These are phyloP conservation scores for Mycena chlorophos DNA, from an alignment of 768 basidiomycete genomes.

Conservation along the genomic window DNA sequence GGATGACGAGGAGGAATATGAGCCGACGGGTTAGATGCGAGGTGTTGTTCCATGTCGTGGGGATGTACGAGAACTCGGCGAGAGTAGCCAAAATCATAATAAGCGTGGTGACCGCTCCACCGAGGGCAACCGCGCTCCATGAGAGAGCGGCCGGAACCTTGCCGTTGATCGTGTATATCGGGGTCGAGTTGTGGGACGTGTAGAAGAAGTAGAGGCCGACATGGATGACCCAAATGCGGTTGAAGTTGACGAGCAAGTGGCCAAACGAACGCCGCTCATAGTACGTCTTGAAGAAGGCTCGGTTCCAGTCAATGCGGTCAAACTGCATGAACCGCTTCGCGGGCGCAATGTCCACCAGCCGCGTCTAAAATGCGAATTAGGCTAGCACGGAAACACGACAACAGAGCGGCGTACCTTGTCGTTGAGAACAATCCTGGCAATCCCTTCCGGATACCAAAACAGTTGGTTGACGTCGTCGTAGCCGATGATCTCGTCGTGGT, in stretches of 20 bases:
- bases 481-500: conserved; percentile 93
- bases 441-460: conserved; percentile 99
- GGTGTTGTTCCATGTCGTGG: conserved; percentile 98
- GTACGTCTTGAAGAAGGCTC: conserved; percentile 98
- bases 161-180: conserved; percentile 66
- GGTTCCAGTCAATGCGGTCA: conserved; percentile 94
- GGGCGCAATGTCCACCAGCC: conserved; percentile 88
- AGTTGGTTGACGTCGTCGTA: conserved; percentile 99
- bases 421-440: conserved; percentile 82
- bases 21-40: conserved; percentile 92
- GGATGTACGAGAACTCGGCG: conserved; percentile 96
- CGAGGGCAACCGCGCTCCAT: conserved; percentile 93
- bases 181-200: conserved; percentile 91
- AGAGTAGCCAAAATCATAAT: conserved; percentile 97
- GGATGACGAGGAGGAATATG: conserved; percentile 85
- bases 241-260: conserved; percentile 98
- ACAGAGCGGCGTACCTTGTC: conserved; percentile 73
- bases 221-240: conserved; percentile 99
- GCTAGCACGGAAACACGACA: conserved; percentile 4
- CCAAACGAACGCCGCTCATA: conserved; percentile 96
- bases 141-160: conserved; percentile 73
- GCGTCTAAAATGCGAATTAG: conserved; percentile 52
- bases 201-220: conserved; percentile 95
- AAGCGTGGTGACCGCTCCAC: conserved; percentile 91
- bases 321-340: conserved; percentile 96